phyloP scores from a whole-genome alignment of 371 early-diverging fungal genomes.

The Chytridiales sp. region DNA sequence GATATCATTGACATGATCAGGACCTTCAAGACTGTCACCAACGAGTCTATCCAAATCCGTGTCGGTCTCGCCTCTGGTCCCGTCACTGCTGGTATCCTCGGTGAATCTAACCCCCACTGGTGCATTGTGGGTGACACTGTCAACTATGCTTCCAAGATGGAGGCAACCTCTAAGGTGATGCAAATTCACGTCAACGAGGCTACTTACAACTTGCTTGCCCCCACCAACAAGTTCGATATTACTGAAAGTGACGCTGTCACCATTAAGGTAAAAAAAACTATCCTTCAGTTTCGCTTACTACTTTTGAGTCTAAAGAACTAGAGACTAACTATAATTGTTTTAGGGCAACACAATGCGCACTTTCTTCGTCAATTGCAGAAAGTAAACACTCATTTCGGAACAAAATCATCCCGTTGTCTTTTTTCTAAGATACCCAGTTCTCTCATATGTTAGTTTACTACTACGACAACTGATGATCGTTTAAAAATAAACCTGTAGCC shows the following conservation, averaged over 20 bases:
- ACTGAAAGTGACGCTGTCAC: constrained; percentile 6
- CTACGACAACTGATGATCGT: too few relatives aligned
- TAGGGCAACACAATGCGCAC: too few relatives aligned
- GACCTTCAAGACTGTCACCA: constrained; percentile 31
- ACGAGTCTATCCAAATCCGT: constrained; percentile 35
- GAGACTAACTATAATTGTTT: too few relatives aligned
- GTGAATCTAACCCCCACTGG: constrained; percentile 44
- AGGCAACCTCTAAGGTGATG: constrained; percentile 40
- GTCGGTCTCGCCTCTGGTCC: constrained; percentile 45
- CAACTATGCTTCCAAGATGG: constrained; percentile 41
- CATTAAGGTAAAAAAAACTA: constrained; percentile 15
- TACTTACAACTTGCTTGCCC: constrained; percentile 27
- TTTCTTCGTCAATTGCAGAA: too few relatives aligned
- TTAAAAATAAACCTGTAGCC: too few relatives aligned
- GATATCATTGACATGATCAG: constrained; percentile 40
- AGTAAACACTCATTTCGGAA: too few relatives aligned
- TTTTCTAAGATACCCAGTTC: too few relatives aligned
- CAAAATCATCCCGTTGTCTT: too few relatives aligned
- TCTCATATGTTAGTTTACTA: too few relatives aligned
- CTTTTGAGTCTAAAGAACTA: too few relatives aligned
- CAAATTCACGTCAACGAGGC: constrained; percentile 40
- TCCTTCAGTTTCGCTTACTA: too few relatives aligned
- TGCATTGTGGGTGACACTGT: constrained; percentile 49
- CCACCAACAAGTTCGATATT: neutral
- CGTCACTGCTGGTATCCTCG: constrained; percentile 44